phyloP scores from a whole-genome alignment of 306 rosid genomes.

The Alnus glutinosa region DNA sequence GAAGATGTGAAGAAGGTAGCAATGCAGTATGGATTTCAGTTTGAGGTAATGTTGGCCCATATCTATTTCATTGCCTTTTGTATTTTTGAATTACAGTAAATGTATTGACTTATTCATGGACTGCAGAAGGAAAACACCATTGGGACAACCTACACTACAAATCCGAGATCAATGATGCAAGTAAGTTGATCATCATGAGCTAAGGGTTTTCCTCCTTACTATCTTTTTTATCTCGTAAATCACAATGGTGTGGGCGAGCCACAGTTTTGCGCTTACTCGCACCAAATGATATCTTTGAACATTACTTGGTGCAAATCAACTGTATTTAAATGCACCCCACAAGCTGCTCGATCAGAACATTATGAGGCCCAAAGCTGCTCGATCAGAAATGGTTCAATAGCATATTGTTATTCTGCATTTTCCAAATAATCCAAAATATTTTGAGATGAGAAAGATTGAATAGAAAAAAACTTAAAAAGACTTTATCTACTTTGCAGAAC shows the following conservation, averaged over 20 bases:
- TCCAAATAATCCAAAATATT: not conserved
- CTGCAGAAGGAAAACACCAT: constrained; percentile 78
- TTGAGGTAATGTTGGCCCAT: constrained; percentile 61
- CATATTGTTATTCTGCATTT: not conserved
- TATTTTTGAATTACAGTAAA: constrained; percentile 13
- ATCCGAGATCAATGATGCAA: constrained; percentile 93
- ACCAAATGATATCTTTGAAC: not conserved
- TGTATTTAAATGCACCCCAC: not conserved
- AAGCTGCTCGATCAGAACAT: not conserved
- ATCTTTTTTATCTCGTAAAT: not conserved
- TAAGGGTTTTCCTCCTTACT: not conserved
- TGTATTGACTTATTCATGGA: constrained; percentile 26
- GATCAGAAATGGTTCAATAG: not conserved
- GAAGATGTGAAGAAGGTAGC: constrained; percentile 90
- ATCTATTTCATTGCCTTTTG: constrained; percentile 5
- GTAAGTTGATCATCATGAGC: constrained; percentile 46
- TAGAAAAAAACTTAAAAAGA: not conserved
- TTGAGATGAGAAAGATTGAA: not conserved
- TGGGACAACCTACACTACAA: constrained; percentile 86
- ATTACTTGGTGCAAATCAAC: not conserved
- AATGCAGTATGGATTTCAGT: constrained; percentile 69
- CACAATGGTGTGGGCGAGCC: not conserved
- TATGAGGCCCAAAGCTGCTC: not conserved
- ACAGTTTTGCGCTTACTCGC: not conserved
- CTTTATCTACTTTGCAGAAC: constrained; percentile 58